These are phyloP conservation scores for Meyerozyma elateridarum DNA, from an alignment of 1,139 yeast species.

Conservation along the genomic window DNA sequence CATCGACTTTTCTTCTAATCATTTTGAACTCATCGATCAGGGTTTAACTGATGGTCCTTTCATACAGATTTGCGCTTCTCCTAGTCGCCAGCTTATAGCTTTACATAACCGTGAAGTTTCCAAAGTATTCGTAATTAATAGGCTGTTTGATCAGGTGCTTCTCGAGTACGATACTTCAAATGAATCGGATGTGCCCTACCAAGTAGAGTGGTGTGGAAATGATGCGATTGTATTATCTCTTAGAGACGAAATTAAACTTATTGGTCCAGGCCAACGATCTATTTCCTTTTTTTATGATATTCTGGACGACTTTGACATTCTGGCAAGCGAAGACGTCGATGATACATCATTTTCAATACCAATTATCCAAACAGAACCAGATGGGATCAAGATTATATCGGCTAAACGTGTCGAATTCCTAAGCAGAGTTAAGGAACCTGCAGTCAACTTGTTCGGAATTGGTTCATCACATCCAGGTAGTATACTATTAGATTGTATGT, in stretches of 20 bases:
- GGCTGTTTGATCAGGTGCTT: constrained; percentile 47
- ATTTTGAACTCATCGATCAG: constrained; percentile 30
- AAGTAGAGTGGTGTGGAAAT: constrained; percentile 79
- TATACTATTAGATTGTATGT: constrained; percentile 76
- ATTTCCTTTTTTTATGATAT: constrained; percentile 43
- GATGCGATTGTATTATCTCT: constrained; percentile 67
- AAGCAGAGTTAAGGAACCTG: constrained; percentile 55
- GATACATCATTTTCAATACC: constrained; percentile 31
- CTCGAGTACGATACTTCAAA: constrained; percentile 44
- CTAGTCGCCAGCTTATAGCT: constrained; percentile 59
- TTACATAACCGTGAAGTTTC: constrained; percentile 42
- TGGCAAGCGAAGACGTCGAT: constrained; percentile 13
- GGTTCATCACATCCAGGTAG: constrained; percentile 87
- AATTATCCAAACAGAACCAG: constrained; percentile 48
- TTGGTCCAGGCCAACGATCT: constrained; percentile 69
- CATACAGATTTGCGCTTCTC: constrained; percentile 47
- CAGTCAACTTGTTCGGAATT: constrained; percentile 64
- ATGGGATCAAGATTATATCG: constrained; percentile 70
- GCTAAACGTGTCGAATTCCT: constrained; percentile 56
- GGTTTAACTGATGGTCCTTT: constrained; percentile 57
- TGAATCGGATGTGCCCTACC: constrained; percentile 33
- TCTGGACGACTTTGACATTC: constrained; percentile 23
- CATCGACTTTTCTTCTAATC: constrained; percentile 20
- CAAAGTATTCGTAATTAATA: constrained; percentile 50
- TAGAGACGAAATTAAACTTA: constrained; percentile 60